These are phyloP conservation scores for Suillus fuscotomentosus DNA, from an alignment of 768 basidiomycete genomes.

Conservation along the genomic window DNA sequence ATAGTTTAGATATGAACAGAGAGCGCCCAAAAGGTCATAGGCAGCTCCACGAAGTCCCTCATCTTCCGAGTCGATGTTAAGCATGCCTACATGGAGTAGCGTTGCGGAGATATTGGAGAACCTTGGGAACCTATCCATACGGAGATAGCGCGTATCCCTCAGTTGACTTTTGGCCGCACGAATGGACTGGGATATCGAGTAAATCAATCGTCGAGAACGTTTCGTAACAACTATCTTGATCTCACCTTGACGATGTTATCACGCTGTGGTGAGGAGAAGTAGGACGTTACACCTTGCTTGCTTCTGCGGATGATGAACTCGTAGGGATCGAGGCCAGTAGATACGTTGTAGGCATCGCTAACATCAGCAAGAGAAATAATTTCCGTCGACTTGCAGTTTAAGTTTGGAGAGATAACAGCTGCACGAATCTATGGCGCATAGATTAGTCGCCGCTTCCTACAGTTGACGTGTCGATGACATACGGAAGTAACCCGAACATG, in stretches of 20 bases:
- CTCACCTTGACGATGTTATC: conserved; percentile 75
- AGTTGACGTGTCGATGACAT: conserved; percentile 21
- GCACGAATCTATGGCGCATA: conserved; percentile 54
- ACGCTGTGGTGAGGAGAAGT: conserved; percentile 69
- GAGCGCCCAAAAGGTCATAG: conserved; percentile 74
- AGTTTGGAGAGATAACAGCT: conserved; percentile 61
- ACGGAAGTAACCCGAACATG: conserved; percentile 80
- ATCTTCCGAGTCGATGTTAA: conserved; percentile 71
- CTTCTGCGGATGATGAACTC: conserved; percentile 82
- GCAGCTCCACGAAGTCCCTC: conserved; percentile 78
- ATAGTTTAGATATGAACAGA: conserved; percentile 75
- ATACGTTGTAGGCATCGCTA: conserved; percentile 83
- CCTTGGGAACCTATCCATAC: conserved; percentile 66
- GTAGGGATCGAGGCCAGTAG: conserved; percentile 69
- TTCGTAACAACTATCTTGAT: background rate
- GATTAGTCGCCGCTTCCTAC: conserved; percentile 5
- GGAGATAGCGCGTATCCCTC: conserved; percentile 49
- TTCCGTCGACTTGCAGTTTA: conserved; percentile 79
- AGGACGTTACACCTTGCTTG: conserved; percentile 67
- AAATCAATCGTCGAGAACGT: background rate
- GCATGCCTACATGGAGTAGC: conserved; percentile 81
- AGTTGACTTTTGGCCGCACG: conserved; percentile 73
- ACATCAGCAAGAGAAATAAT: conserved; percentile 78
- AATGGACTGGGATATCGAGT: conserved; percentile 48
- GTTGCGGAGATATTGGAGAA: conserved; percentile 86